These are phyloP conservation scores for Boletellus emodensis DNA, from an alignment of 768 basidiomycete genomes.

Conservation along the genomic window DNA sequence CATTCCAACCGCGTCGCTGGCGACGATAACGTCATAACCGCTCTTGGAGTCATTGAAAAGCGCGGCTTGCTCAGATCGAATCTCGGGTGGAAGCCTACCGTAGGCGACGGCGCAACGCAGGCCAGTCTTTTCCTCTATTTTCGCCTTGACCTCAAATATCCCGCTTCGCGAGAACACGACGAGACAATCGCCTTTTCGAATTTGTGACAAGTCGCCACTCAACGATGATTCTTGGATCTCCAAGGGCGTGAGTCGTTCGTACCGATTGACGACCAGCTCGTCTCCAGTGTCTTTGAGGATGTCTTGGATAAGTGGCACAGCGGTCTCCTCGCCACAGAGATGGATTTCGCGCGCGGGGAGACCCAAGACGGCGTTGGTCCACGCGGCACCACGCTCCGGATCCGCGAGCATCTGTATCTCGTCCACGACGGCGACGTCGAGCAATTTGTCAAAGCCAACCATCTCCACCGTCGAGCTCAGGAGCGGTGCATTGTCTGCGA, in stretches of 20 bases:
- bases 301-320: conserved; percentile 69
- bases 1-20: conserved; percentile 96
- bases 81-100: conserved; percentile 87
- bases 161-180: conserved; percentile 76
- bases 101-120: conserved; percentile 90
- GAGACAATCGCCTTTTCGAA: conserved; percentile 84
- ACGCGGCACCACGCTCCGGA: conserved; percentile 68
- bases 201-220: conserved; percentile 50
- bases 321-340: conserved; percentile 93
- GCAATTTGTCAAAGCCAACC: conserved; percentile 42
- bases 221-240: conserved; percentile 61
- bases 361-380: conserved; percentile 81
- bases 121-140: conserved; percentile 66
- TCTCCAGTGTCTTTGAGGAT: conserved; percentile 80
- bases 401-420: conserved; percentile 97
- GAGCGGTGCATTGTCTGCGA: conserved; percentile 53
- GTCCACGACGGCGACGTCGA: conserved; percentile 89
- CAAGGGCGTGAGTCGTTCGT: conserved; percentile 87
- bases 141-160: conserved; percentile 75
- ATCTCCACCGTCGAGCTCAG: conserved; percentile 94
- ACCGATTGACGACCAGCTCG: conserved; percentile 72
- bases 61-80: conserved; percentile 86
- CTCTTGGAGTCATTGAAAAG: conserved; percentile 84
- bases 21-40: conserved; percentile 86
- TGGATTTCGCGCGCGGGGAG: conserved; percentile 78